Evolutionary conservation across 2,329 filamentous ascomycete genomes (phyloP).

Genomic region (Pestalotiopsis fici): DNA sequence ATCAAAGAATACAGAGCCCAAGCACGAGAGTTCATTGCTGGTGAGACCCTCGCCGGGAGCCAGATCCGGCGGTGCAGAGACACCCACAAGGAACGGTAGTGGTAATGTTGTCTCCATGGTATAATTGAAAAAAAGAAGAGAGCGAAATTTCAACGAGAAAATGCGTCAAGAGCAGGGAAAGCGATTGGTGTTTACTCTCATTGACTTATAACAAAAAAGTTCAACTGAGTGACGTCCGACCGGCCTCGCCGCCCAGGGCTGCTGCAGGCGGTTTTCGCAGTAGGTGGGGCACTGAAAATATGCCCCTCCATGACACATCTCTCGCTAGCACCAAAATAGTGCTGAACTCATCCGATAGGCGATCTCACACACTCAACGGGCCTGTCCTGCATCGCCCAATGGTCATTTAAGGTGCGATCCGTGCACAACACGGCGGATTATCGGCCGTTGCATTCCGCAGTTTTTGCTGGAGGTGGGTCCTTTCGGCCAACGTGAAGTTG

Average conservation of each 20-base stretch:
- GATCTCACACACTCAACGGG: not conserved
- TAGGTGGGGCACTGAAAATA: slow-evolving; percentile 8
- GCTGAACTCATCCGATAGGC: not conserved
- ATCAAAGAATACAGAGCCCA: slow-evolving; percentile 61
- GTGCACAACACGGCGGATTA: slow-evolving; percentile 20
- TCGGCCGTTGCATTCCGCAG: not conserved
- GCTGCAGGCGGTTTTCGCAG: not conserved
- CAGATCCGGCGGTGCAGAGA: slow-evolving; percentile 52
- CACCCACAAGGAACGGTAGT: slow-evolving; percentile 62
- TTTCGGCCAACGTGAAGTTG: not conserved
- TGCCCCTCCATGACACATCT: slow-evolving; percentile 8
- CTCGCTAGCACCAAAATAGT: not conserved
- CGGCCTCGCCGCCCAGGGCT: not conserved
- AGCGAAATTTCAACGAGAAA: not conserved
- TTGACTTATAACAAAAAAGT: not conserved
- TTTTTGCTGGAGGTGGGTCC: not conserved
- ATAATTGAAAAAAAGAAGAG: slow-evolving; percentile 2
- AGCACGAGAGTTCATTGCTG: slow-evolving; percentile 57
- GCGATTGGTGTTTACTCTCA: not conserved
- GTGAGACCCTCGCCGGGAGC: slow-evolving; percentile 53
- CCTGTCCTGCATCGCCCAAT: not conserved
- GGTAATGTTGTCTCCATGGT: slow-evolving; percentile 66
- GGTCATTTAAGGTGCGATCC: slow-evolving; percentile 34
- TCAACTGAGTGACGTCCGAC: not conserved
- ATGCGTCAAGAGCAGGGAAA: not conserved